Base-by-base conservation (phyloP, 2,329 filamentous ascomycete genomes). In the Paecilomyces niveus region DNA sequence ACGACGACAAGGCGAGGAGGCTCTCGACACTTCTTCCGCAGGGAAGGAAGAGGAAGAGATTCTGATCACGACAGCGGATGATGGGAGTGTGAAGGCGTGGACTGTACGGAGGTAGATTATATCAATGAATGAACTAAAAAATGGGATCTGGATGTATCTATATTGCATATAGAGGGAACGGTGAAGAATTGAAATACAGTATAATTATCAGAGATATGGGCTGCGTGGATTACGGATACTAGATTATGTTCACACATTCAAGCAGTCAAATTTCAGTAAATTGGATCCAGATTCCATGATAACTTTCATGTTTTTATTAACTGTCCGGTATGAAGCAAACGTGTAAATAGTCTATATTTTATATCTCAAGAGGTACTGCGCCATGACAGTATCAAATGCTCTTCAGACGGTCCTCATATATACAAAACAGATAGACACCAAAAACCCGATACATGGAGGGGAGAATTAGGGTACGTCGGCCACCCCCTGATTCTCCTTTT, bases 31-130 rank as follows among this genome's bases (percentile, higher is more conserved):
- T 18, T 21, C 13, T 18, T 26, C 31, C 6, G 7, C 31, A 3
- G 13, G 61, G 8, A 62, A 64, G n/a, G 81, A 83, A 1, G 80
- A 74, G 24, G 90, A 96, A 67, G 93, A 97, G 76, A 88, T 97
- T 71, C 79, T 99, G 53, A 79, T 97, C 21, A 94, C 89, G 15
- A 96, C 92, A 0, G 94, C 93, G 0, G 94, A 99, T 71, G 92
- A 97, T 74, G 94, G 94, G 0, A 81, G 89, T 56, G 89, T 97
- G 29, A 88, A 88, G 68, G 86, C 92, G 1, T 99, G 94, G 93
- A 82, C 84, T 62, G 69, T 90, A 32, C 60, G 59, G 35, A 58
- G 58, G 49, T 67, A 59, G 52, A 65, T 58, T 57, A 35, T 33
- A 45, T 33, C 54, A 57, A 10, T 21, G 8, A 49, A 33, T 52